Evolutionary conservation across 75 land plant species (phyloP).

Genomic region (Sequoia sempervirens): DNA sequence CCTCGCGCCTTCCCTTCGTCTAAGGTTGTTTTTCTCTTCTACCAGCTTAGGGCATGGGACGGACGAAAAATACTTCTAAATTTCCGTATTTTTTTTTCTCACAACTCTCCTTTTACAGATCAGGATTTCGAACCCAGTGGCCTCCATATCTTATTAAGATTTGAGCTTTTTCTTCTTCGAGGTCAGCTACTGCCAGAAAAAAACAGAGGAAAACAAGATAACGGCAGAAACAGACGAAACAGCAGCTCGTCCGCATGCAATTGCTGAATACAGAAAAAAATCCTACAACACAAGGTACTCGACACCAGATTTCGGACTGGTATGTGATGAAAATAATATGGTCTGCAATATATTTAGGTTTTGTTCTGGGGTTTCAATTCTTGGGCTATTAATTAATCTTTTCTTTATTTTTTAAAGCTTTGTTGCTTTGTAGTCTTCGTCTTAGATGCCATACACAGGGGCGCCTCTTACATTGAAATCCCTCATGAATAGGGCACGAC

Average conservation of each 20-base stretch:
- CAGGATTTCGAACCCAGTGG: background rate
- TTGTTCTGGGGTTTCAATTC: background rate
- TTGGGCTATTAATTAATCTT: background rate
- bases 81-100: too few species aligned
- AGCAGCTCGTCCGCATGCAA: slow-evolving; percentile 33
- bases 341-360: background rate
- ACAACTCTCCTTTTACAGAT: background rate
- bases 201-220: background rate
- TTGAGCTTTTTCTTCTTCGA: background rate
- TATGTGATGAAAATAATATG: slow-evolving; percentile 7
- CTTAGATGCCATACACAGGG: background rate
- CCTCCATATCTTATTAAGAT: too few species aligned
- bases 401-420: background rate
- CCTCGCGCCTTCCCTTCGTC: too few species aligned
- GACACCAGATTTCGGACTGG: slow-evolving; percentile 60
- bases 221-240: slow-evolving; percentile 44
- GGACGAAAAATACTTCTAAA: too few species aligned
- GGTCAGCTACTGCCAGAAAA: background rate
- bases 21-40: too few species aligned
- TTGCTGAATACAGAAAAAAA: slow-evolving; percentile 72
- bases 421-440: background rate
- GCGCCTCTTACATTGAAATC: background rate
- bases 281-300: slow-evolving; percentile 66
- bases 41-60: too few species aligned
- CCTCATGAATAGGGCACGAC: background rate